phyloP scores from a whole-genome alignment of 2,329 filamentous ascomycete species.

The Pseudogymnoascus sp. region DNA sequence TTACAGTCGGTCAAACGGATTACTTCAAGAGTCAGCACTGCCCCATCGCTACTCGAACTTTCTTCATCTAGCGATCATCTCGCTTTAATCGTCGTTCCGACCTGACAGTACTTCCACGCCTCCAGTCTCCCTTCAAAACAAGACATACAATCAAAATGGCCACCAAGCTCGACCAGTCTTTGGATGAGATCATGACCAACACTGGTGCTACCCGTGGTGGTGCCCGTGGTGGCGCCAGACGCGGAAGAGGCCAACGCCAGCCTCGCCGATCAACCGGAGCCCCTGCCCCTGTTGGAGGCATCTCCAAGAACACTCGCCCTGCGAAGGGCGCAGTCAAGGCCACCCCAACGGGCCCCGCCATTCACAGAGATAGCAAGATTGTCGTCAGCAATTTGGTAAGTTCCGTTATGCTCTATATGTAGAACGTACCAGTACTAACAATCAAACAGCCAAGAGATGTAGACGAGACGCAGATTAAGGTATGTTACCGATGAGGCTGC shows the following conservation, averaged over 20 bases:
- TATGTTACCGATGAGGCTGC: constrained; percentile 90
- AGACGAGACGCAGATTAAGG: constrained; percentile 96
- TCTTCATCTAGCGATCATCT: constrained; percentile 19
- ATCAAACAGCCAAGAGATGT: constrained; percentile 77
- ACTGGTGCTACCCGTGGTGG: constrained; percentile 12
- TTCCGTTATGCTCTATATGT: constrained; percentile 15
- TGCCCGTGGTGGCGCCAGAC: constrained; percentile 32
- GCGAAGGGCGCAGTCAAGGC: constrained; percentile 53
- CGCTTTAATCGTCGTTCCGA: constrained; percentile 22
- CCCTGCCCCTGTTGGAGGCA: constrained; percentile 70
- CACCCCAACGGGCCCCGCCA: constrained; percentile 54
- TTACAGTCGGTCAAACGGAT: constrained; percentile 19
- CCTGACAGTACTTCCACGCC: constrained; percentile 23
- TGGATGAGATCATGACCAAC: constrained; percentile 91
- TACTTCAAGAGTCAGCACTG: constrained; percentile 23
- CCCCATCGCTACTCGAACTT: constrained; percentile 17
- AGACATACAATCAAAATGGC: constrained; percentile 55
- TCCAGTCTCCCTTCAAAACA: constrained; percentile 17
- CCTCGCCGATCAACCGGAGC: constrained; percentile 28
- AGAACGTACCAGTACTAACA: constrained; percentile 8
- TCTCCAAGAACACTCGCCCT: constrained; percentile 65
- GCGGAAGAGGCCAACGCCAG: constrained; percentile 34
- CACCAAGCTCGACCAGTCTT: constrained; percentile 91
- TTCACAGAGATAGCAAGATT: constrained; percentile 80
- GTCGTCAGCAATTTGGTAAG: constrained; percentile 97